Evolutionary conservation across 768 basidiomycete species (phyloP).

Genomic region (Lactarius sanguifluus): DNA sequence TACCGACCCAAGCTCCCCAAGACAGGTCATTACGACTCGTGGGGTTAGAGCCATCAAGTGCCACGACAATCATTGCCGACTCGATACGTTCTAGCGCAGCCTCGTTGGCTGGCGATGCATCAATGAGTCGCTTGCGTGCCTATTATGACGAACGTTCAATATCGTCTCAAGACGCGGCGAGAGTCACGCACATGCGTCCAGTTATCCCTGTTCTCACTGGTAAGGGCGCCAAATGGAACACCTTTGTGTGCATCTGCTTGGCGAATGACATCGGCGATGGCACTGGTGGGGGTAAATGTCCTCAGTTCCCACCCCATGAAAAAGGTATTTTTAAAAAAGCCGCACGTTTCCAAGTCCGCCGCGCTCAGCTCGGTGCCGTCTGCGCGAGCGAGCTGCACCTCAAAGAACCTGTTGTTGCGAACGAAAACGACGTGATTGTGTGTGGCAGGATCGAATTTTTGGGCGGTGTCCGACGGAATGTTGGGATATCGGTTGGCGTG

Average conservation of each 20-base stretch:
- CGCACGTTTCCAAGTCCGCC: slow-evolving; percentile 74
- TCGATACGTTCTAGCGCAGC: slow-evolving; percentile 76
- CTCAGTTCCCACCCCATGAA: not conserved
- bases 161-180: slow-evolving; percentile 19
- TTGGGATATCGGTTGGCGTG: slow-evolving; percentile 86
- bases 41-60: slow-evolving; percentile 81
- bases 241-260: slow-evolving; percentile 51
- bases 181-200: slow-evolving; percentile 72
- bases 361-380: slow-evolving; percentile 72
- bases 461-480: slow-evolving; percentile 78
- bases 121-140: slow-evolving; percentile 62
- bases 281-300: slow-evolving; percentile 39
- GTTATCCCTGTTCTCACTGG: slow-evolving; percentile 82
- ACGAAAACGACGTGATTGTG: slow-evolving; percentile 91
- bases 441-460: slow-evolving; percentile 68
- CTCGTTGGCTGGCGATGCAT: slow-evolving; percentile 63
- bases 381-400: slow-evolving; percentile 66
- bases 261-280: slow-evolving; percentile 63
- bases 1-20: slow-evolving; percentile 84
- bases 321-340: not conserved
- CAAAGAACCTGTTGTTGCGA: slow-evolving; percentile 88
- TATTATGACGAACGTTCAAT: slow-evolving; percentile 29
- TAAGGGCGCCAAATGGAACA: slow-evolving; percentile 71
- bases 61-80: slow-evolving; percentile 83
- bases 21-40: slow-evolving; percentile 79